Evolutionary conservation across 495 filamentous ascomycete species (phyloP).

Genomic region (Chaetomidium leptoderma): DNA sequence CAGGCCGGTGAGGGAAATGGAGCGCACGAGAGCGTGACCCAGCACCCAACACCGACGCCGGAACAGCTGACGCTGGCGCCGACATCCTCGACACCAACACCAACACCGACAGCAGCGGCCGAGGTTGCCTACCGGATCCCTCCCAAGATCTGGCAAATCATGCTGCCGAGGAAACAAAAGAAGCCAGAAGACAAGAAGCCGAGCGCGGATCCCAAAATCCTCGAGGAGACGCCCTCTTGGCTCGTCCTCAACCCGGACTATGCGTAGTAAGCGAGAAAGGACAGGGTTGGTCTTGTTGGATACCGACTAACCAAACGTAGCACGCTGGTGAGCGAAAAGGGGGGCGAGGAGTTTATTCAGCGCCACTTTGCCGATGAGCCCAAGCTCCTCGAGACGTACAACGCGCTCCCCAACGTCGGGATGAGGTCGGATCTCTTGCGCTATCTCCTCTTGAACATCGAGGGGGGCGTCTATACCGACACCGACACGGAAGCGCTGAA

Average conservation of each 20-base stretch:
- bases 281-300: too few species aligned
- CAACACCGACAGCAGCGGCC: too few species aligned
- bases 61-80: too few species aligned
- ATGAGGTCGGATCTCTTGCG: constrained; percentile 51
- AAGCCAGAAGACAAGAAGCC: background rate
- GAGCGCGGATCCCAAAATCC: constrained; percentile 2
- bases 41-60: too few species aligned
- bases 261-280: constrained; percentile 11
- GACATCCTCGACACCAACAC: too few species aligned
- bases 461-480: constrained; percentile 53
- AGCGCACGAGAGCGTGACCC: too few species aligned
- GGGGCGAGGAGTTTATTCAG: constrained; percentile 27
- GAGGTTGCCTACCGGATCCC: too few species aligned
- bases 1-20: too few species aligned
- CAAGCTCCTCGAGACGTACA: constrained; percentile 41
- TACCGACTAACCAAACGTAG: background rate
- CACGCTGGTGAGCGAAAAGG: constrained; percentile 22
- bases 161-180: constrained; percentile 17
- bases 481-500: constrained; percentile 48
- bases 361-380: constrained; percentile 29
- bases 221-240: constrained; percentile 11
- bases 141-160: constrained; percentile 17
- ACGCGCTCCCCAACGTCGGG: constrained; percentile 42
- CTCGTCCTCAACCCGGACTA: constrained; percentile 13
- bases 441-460: constrained; percentile 47